Base-by-base conservation (phyloP, 2,329 filamentous ascomycete genomes). In the Botrytis pseudocinerea region DNA sequence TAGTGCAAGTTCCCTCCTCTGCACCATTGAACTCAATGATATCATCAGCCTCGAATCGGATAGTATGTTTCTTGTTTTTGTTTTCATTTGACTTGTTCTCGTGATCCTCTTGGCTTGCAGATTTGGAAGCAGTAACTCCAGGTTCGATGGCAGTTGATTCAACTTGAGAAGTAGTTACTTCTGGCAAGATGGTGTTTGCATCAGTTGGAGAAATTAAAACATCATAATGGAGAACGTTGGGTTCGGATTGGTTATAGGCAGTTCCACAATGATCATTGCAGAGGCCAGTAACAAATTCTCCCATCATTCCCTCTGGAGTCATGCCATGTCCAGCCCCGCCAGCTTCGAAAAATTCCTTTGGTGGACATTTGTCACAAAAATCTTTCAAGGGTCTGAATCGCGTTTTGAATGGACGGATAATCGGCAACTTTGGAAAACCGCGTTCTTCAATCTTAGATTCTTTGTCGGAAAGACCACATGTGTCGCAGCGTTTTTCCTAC, bases 1-100 rank as follows among this genome's bases (percentile, higher is more conserved):
- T 77, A 76, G 83, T 77, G 80, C 87, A 89, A 0, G 84, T 81
- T 2, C 85, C 76, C 28, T 35, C 4, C n/a, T 32, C 7, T 10
- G 32, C 18, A 20, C 7, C 3, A 14, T 54, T 54, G 48, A 54
- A 28, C 12, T 59, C 54, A 4, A 28, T 32, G 7, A 59, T 32
- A 20, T 59, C 28, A 6, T 32, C 28, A 20, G 16, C n/a, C 10
- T 59, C 48, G 10, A n/a, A n/a, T 54, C n/a, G 48, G 12, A n/a
- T n/a, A 16, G 25, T 54, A 25, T n/a, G 6, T 16, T 28, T 54
- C 4, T 54, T 8, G 25, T 54, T 3, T 54, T 28, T 8, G 25
- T 28, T 6, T 7, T 54, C 48, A 54, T 54, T 25, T 2, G 46
- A 51, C 46, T 48, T 48, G 46, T 25, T 48, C 22, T 48, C 46